A percentile compares a stretch with the other conserved stretches of the same genome.
Conservation (phyloP, 1,284 basidiomycete genomes). For the Sphaerobolus stellatus region DNA sequence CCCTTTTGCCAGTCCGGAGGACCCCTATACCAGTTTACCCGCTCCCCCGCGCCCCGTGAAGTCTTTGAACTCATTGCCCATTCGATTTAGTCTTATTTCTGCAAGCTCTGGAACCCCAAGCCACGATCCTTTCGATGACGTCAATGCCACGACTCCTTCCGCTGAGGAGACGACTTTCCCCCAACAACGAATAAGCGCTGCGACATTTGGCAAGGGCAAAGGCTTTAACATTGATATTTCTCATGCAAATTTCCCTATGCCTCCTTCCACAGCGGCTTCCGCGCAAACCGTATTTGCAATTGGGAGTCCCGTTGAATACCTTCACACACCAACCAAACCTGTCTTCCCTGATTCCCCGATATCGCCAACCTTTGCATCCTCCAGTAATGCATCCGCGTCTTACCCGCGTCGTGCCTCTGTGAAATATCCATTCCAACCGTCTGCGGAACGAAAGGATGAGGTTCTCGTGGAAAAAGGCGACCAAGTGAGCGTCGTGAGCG, state of each 20-base stretch:
- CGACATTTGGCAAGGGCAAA: background rate
- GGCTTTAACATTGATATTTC: background rate
- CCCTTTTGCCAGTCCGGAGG: slow-evolving; percentile 6
- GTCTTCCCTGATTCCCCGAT: slow-evolving; percentile 12
- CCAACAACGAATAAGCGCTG: background rate
- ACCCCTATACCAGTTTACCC: background rate
- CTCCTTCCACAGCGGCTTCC: slow-evolving; percentile 3
- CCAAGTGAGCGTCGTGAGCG: slow-evolving; percentile 8
- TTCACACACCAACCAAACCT: background rate
- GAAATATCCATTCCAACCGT: slow-evolving; percentile 2
- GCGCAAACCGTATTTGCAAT: background rate
- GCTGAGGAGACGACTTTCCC: background rate
- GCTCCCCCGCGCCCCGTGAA: background rate
- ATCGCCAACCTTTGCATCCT: slow-evolving; percentile 7
- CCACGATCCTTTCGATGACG: slow-evolving; percentile 11
- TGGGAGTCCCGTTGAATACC: background rate
- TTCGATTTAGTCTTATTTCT: slow-evolving; percentile 12
- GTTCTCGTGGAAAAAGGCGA: slow-evolving; percentile 9
- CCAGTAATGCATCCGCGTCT: slow-evolving; percentile 7
- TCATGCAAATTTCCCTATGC: slow-evolving; percentile 9
- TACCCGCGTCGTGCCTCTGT: slow-evolving; percentile 12
- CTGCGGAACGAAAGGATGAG: slow-evolving; percentile 4
- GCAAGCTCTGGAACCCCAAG: background rate
- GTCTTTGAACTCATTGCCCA: slow-evolving; percentile 1
- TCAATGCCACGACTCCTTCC: background rate